Evolutionary conservation across 2,329 filamentous ascomycete genomes (phyloP).

Genomic region (Ophiostoma himal-ulmi): DNA sequence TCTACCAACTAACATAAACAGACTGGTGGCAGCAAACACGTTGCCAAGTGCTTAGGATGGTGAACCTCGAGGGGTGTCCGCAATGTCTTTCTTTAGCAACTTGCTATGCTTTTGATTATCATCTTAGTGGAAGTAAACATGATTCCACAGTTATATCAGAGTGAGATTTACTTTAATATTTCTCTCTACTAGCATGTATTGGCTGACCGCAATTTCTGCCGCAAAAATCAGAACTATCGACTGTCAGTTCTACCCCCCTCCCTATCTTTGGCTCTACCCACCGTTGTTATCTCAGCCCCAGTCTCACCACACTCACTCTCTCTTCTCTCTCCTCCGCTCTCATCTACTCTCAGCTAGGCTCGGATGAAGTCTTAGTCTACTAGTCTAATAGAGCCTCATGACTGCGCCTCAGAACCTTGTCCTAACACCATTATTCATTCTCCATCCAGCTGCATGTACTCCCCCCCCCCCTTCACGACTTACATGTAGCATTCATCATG

Average conservation of each 20-base stretch:
- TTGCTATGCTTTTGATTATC: too few relatives aligned
- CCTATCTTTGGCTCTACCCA: not conserved
- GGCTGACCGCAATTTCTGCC: not conserved
- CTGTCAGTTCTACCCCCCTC: not conserved
- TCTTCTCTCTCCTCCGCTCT: not conserved
- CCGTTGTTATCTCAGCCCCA: not conserved
- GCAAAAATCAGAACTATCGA: not conserved
- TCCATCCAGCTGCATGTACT: not conserved
- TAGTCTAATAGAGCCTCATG: slow-evolving; percentile 3
- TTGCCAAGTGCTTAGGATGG: not conserved
- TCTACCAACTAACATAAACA: too few relatives aligned
- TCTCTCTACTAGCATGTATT: not conserved
- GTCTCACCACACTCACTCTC: not conserved
- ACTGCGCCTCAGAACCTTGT: slow-evolving; percentile 6
- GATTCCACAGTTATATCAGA: too few relatives aligned
- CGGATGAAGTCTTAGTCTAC: not conserved
- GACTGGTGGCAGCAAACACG: too few relatives aligned
- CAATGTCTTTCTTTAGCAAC: not conserved
- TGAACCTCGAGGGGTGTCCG: not conserved
- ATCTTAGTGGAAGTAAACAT: too few relatives aligned
- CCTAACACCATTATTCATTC: not conserved
- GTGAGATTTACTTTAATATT: too few relatives aligned
- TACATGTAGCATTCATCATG: not conserved
- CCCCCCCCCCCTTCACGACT: not conserved
- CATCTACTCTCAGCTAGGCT: not conserved